These are phyloP conservation scores for Pythium grandisporangium DNA, from an alignment of 352 stramenopile genomes.

Conservation along the genomic window DNA sequence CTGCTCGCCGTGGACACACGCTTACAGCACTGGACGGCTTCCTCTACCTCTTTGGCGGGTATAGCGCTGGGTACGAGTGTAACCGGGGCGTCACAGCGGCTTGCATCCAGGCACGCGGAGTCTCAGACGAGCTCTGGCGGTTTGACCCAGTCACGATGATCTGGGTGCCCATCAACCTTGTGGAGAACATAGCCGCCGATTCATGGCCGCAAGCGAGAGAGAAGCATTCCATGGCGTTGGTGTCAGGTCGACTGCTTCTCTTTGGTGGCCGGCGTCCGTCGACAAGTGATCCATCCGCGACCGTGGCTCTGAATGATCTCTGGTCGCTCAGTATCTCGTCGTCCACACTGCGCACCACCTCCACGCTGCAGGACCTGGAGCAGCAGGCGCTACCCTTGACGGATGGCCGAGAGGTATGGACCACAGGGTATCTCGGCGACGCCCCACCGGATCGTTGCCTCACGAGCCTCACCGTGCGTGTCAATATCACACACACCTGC, in stretches of 20 bases:
- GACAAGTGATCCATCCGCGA: conserved; percentile 10
- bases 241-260: conserved; percentile 37
- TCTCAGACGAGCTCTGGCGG: conserved; percentile 69
- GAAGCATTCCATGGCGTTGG: conserved; percentile 44
- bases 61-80: conserved; percentile 46
- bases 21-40: conserved; percentile 32
- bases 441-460: conserved; percentile 34
- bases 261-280: conserved; percentile 41
- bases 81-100: conserved; percentile 29
- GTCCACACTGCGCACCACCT: conserved; percentile 16
- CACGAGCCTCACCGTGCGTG: conserved; percentile 23
- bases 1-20: conserved; percentile 47
- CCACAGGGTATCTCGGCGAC: conserved; percentile 25
- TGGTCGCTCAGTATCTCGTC: conserved; percentile 57
- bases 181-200: too few species aligned
- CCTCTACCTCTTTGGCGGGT: conserved; percentile 60
- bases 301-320: conserved; percentile 35
- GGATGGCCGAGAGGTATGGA: conserved; percentile 43
- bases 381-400: conserved; percentile 22
- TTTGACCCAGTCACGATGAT: conserved; percentile 38
- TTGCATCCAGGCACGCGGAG: conserved; percentile 20
- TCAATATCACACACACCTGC: conserved; percentile 51
- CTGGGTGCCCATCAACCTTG: conserved; percentile 41
- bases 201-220: conserved; percentile 25
- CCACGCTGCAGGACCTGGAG: conserved; percentile 27